phyloP scores from a whole-genome alignment of 305 asterid genomes.

The Fraxinus greggii region DNA sequence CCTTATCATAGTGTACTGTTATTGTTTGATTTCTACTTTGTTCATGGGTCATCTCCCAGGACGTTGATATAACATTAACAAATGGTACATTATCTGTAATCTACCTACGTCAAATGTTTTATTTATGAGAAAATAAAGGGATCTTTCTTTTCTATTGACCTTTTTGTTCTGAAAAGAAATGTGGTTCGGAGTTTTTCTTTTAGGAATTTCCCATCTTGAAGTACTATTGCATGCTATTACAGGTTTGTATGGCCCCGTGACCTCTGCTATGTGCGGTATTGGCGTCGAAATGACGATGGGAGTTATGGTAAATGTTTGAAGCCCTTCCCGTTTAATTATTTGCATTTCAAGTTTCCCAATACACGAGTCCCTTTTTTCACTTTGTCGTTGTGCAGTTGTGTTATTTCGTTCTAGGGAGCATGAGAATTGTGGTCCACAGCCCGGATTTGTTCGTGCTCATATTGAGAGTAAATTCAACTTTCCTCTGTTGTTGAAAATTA shows the following conservation, averaged over 20 bases:
- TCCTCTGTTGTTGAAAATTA: conserved; percentile 24
- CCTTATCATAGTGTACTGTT: not conserved
- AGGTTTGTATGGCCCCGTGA: conserved; percentile 99
- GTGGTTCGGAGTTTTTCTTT: not conserved
- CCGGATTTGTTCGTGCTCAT: conserved; percentile 94
- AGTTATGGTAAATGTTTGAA: conserved; percentile 70
- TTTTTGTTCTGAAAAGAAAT: not conserved
- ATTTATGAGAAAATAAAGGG: not conserved
- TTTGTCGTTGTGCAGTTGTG: conserved; percentile 69
- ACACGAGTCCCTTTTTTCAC: conserved; percentile 17
- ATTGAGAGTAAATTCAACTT: conserved; percentile 73
- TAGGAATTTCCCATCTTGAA: not conserved
- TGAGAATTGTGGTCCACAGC: conserved; percentile 88
- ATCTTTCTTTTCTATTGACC: not conserved
- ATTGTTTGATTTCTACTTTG: not conserved
- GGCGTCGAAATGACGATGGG: conserved; percentile 99
- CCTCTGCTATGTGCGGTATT: conserved; percentile 95
- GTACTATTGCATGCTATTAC: conserved; percentile 26
- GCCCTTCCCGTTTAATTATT: conserved; percentile 20
- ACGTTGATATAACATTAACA: conserved; percentile 11
- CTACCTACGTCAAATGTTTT: not conserved
- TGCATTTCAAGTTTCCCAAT: conserved; percentile 19
- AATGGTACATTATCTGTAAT: not conserved
- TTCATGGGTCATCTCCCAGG: not conserved
- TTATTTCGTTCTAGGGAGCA: conserved; percentile 97